Evolutionary conservation across 768 basidiomycete species (phyloP).

Genomic region (Leccinum ochraceum): DNA sequence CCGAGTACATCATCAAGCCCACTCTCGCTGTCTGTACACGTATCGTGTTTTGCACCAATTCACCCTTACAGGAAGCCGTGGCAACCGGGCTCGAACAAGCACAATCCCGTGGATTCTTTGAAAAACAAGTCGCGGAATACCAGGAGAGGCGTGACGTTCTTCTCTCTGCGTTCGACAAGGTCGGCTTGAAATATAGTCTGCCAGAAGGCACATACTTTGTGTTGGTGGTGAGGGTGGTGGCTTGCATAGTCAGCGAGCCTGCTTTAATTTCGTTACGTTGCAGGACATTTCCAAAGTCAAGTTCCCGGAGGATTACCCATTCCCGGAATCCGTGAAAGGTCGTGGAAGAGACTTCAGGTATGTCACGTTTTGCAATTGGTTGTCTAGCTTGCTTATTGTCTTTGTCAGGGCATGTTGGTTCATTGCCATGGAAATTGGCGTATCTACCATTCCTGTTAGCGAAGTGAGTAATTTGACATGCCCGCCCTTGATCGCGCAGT

Average conservation of each 20-base stretch:
- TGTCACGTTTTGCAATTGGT: slow-evolving; percentile 17
- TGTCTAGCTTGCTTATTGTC: slow-evolving; percentile 10
- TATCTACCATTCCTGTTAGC: slow-evolving; percentile 93
- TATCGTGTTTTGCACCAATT: slow-evolving; percentile 94
- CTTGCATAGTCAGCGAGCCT: background rate
- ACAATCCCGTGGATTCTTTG: slow-evolving; percentile 70
- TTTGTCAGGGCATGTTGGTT: slow-evolving; percentile 85
- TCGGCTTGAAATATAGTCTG: slow-evolving; percentile 82
- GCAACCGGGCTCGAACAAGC: slow-evolving; percentile 89
- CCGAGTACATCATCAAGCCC: slow-evolving; percentile 76
- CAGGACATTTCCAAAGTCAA: slow-evolving; percentile 77
- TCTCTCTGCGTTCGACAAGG: slow-evolving; percentile 72
- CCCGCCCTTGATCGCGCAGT: slow-evolving; percentile 1
- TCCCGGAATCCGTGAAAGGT: slow-evolving; percentile 72
- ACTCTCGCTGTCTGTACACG: slow-evolving; percentile 90
- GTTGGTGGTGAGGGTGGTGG: slow-evolving; percentile 59
- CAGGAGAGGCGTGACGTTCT: slow-evolving; percentile 76
- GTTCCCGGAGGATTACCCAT: slow-evolving; percentile 83
- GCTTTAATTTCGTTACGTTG: slow-evolving; percentile 9
- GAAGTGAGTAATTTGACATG: slow-evolving; percentile 57
- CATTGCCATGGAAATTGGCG: slow-evolving; percentile 85
- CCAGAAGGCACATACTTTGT: slow-evolving; percentile 94
- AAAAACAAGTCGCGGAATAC: slow-evolving; percentile 75
- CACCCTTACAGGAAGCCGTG: slow-evolving; percentile 92
- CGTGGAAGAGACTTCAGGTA: slow-evolving; percentile 88